Base-by-base conservation (phyloP, 371 early-diverging fungal genomes). In the Mucor plumbeus region DNA sequence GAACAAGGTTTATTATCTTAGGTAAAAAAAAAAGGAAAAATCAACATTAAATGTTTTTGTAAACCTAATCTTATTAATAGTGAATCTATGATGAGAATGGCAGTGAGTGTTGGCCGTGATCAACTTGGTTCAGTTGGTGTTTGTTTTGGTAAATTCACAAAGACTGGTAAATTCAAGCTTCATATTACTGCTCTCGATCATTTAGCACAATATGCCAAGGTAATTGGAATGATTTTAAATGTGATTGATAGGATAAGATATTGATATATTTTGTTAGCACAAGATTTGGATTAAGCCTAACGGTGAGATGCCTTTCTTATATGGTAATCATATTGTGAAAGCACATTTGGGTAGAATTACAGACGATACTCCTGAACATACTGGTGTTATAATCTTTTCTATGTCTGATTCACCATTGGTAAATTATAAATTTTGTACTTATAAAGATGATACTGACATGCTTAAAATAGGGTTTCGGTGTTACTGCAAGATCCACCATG, bases 241-340 rank as follows among this genome's bases (percentile, higher is more conserved):
- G 26, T 3, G 33, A 61, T 8, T 26, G 7, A 17, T n/a, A 13
- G 47, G n/a, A 40, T 17, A n/a, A 57, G 35, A 61, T 13, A 13
- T 15, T 48, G 35, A n/a, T 33, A 1, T n/a, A 13, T 55, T 60
- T 15, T 7, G 39, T 10, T 63, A 79, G 83, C 71, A 83, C 63
- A 83, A 81, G 58, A 92, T 99, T 48, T 99, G 99, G 98, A 92
- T 99, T 60, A 99, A 99, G 83, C 95, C 95, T 43, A 96, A 93
- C 76, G 99, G 99, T 65, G 99, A 99, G 81, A 99, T 99, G 99
- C 95, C 98, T 21, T 98, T 94, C 86, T 75, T 99, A 71, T 99
- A 99, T 78, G 99, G 99, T 38, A 99, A 99, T 88, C 95, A 99
- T 78, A 90, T 99, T 36, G 91, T 99, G 64, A 99, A 98, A 83